Base-by-base conservation (phyloP, 148 eudicot species). In the Rheum nobile region DNA sequence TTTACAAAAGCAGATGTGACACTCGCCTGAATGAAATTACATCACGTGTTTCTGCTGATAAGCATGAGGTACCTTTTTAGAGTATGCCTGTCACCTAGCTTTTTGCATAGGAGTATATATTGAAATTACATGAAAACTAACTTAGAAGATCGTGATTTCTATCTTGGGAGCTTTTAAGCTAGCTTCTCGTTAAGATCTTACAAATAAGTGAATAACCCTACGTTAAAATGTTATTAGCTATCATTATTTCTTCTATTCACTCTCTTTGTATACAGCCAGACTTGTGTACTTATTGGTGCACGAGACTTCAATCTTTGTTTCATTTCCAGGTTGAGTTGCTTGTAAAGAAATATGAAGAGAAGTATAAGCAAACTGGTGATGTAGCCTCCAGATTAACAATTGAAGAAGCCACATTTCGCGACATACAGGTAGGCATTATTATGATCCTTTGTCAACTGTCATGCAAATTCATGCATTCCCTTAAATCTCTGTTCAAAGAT, bases 1-100 rank as follows among this genome's bases (percentile, higher is more conserved):
- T 95, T 65, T 95, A 95, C 87, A 95, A 91, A 87, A 95, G 98
- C 75, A 87, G 97, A 83, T 95, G 98, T 76, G 98, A 95, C 75
- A 91, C 80, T 81, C 82, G 92, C 74, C 82, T 86, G 57, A 95
- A 91, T 80, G 98, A 95, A 88, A 87, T 91, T 55, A 83, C 85
- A 69, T 89, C 86, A 81, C 87, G 89, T 79, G 91, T 88, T 75
- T 85, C 86, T 68, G 84, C 73, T 37, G 98, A 94, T 85, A 91
- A 87, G 84, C 83, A 76, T 44, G 98, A 95, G 97, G 98, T 95
- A 84, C 73, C 5, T 41, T 68, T 26, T 57, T 28, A 8, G 14
- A 57, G 31, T 22, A 10, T 57, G 67, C 34, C 26, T 57, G 67
- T 26, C 34, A 57, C 31, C 17, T 57, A 57, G 67, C 34, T 57